Evolutionary conservation across 2,329 filamentous ascomycete genomes (phyloP).

Genomic region (Trichoderma koningii): DNA sequence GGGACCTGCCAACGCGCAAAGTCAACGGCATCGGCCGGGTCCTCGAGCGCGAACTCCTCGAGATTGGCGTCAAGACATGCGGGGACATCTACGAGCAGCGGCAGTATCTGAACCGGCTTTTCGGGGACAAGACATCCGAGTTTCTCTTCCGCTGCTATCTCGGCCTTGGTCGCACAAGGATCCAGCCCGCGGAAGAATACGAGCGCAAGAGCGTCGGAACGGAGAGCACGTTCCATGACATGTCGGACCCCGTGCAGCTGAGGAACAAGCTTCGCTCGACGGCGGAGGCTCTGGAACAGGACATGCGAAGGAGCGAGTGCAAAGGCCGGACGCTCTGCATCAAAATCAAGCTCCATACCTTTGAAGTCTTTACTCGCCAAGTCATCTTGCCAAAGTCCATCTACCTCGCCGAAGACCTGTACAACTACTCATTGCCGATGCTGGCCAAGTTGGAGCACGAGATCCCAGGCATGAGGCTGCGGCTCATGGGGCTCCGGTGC

Average conservation of each 20-base stretch:
- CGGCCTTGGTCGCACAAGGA: constrained; percentile 79
- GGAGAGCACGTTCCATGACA: constrained; percentile 85
- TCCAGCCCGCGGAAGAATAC: constrained; percentile 85
- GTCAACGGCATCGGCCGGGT: constrained; percentile 95
- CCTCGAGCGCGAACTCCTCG: constrained; percentile 84
- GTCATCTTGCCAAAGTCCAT: constrained; percentile 73
- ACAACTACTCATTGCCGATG: constrained; percentile 79
- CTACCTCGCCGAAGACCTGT: constrained; percentile 75
- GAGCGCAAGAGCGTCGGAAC: constrained; percentile 93
- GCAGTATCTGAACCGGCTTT: constrained; percentile 72
- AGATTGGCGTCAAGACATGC: constrained; percentile 84
- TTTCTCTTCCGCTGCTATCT: constrained; percentile 85
- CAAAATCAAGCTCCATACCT: constrained; percentile 93
- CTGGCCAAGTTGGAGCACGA: constrained; percentile 82
- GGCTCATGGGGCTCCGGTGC: constrained; percentile 85
- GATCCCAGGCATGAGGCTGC: constrained; percentile 73
- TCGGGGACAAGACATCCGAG: constrained; percentile 87
- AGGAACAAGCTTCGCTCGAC: constrained; percentile 77
- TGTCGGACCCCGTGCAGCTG: constrained; percentile 67
- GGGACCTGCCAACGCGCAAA: constrained; percentile 78
- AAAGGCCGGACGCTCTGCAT: constrained; percentile 89
- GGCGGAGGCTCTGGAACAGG: constrained; percentile 83
- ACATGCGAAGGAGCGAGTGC: constrained; percentile 75
- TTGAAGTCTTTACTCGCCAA: constrained; percentile 87
- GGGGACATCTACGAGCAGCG: constrained; percentile 82